Conservation (phyloP, 1,284 basidiomycete genomes). For the Amylostereum areolatum region DNA sequence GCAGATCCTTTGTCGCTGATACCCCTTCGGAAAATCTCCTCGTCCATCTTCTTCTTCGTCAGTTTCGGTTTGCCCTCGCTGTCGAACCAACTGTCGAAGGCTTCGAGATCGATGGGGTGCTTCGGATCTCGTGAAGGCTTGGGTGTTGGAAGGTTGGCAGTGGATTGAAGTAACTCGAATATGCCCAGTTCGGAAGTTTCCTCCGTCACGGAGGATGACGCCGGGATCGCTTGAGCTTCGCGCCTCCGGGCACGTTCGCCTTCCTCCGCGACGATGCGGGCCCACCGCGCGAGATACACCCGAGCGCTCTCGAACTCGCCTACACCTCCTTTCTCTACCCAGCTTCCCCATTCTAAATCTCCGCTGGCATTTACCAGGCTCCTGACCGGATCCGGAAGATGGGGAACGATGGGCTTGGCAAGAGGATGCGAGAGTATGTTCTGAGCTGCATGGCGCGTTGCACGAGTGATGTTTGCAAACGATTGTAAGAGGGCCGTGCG, state of each 20-base stretch:
- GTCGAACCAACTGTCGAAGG: conserved; percentile 71
- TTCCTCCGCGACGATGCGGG: conserved; percentile 92
- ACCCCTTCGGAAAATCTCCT: conserved; percentile 75
- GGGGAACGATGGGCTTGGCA: conserved; percentile 90
- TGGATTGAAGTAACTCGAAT: conserved; percentile 81
- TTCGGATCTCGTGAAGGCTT: conserved; percentile 66
- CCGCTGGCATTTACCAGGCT: conserved; percentile 82
- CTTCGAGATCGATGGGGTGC: conserved; percentile 65
- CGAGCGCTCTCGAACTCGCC: conserved; percentile 94
- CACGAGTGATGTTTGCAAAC: conserved; percentile 85
- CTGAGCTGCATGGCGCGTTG: conserved; percentile 85
- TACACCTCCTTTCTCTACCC: conserved; percentile 82
- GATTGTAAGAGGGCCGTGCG: conserved; percentile 76
- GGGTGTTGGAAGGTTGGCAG: conserved; percentile 71
- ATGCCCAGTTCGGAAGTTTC: conserved; percentile 77
- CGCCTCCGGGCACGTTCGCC: conserved; percentile 80
- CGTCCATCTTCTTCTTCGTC: conserved; percentile 60
- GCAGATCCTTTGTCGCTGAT: conserved; percentile 46
- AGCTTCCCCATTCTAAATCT: conserved; percentile 81
- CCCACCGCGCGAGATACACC: conserved; percentile 96
- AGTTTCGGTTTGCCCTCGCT: conserved; percentile 64
- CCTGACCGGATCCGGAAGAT: conserved; percentile 86
- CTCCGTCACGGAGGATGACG: conserved; percentile 45
- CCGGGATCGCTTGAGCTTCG: conserved; percentile 64
- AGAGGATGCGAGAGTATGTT: conserved; percentile 91